Evolutionary conservation across 1,284 basidiomycete species (phyloP).

Genomic region (Fomes fomentarius): DNA sequence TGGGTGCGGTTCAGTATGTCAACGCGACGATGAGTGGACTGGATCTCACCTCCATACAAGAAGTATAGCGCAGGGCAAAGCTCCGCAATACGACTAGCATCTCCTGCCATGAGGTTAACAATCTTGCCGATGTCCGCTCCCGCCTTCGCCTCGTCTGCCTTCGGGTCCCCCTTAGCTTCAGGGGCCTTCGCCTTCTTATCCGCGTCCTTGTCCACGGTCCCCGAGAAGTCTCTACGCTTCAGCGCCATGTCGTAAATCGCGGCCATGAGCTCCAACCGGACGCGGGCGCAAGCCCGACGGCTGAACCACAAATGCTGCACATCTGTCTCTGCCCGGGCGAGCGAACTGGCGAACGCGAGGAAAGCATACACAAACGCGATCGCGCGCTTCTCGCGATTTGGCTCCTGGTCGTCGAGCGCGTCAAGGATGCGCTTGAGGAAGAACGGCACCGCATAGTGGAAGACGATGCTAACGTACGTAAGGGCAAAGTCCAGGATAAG

Average conservation of each 20-base stretch:
- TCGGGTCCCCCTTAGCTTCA: conserved; percentile 33
- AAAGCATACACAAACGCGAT: conserved; percentile 75
- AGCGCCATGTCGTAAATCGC: conserved; percentile 91
- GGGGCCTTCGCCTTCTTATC: conserved; percentile 38
- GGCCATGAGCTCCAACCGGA: conserved; percentile 76
- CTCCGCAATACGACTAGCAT: conserved; percentile 60
- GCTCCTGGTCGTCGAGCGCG: conserved; percentile 31
- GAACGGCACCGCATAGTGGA: conserved; percentile 73
- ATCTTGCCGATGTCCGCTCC: conserved; percentile 80
- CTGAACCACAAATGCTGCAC: conserved; percentile 81
- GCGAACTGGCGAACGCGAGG: conserved; percentile 61
- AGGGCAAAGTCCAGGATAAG: conserved; percentile 69
- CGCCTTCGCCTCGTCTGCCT: conserved; percentile 61
- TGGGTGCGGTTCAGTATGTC: conserved; percentile 22
- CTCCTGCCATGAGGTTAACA: conserved; percentile 77
- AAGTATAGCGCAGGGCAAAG: conserved; percentile 59
- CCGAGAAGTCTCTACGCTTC: conserved; percentile 83
- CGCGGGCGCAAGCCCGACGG: conserved; percentile 70
- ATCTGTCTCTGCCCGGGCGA: conserved; percentile 71
- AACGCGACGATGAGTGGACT: too few relatives aligned
- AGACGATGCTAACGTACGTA: conserved; percentile 64
- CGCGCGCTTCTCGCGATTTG: conserved; percentile 49
- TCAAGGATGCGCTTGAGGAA: conserved; percentile 68
- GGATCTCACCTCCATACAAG: conserved; percentile 59
- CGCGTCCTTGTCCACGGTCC: conserved; percentile 57